Conservation (phyloP, 2,329 filamentous ascomycete genomes). For the Fusarium hostae region DNA sequence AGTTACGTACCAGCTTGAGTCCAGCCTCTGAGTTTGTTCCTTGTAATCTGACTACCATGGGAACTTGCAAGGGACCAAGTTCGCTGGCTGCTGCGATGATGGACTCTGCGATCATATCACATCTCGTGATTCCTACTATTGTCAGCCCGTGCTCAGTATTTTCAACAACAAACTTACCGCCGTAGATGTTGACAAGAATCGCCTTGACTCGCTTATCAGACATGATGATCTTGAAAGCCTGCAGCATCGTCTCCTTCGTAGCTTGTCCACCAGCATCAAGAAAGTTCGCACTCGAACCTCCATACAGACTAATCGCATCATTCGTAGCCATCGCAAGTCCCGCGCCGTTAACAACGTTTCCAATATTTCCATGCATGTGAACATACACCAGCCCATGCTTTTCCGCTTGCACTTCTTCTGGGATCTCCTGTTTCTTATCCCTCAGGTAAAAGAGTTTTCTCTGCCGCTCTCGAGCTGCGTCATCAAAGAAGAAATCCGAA, state of each 20-base stretch:
- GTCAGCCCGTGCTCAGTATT: neutral
- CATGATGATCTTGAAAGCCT: conserved; percentile 78
- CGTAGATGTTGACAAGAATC: conserved; percentile 68
- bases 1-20: conserved; percentile 52
- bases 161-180: conserved; percentile 41
- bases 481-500: conserved; percentile 60
- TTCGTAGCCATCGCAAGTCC: conserved; percentile 93
- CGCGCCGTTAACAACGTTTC: conserved; percentile 88
- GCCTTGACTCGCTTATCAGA: conserved; percentile 77
- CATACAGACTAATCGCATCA: conserved; percentile 76
- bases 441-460: conserved; percentile 52
- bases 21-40: conserved; percentile 58
- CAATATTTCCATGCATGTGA: conserved; percentile 71
- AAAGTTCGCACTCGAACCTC: conserved; percentile 82
- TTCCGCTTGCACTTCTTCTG: conserved; percentile 52
- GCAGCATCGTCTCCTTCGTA: conserved; percentile 81
- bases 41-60: conserved; percentile 59
- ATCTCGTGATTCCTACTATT: conserved; percentile 56
- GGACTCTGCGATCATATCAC: conserved; percentile 63
- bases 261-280: conserved; percentile 92
- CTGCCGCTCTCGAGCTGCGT: conserved; percentile 58
- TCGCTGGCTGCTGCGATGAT: conserved; percentile 56
- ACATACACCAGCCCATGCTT: conserved; percentile 83
- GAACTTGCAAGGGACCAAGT: conserved; percentile 52
- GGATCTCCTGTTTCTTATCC: conserved; percentile 49